Percentiles rank a stretch among this genome's conserved stretches.
Conservation (phyloP, 2,329 filamentous ascomycete genomes). For the Fusarium sp. region DNA sequence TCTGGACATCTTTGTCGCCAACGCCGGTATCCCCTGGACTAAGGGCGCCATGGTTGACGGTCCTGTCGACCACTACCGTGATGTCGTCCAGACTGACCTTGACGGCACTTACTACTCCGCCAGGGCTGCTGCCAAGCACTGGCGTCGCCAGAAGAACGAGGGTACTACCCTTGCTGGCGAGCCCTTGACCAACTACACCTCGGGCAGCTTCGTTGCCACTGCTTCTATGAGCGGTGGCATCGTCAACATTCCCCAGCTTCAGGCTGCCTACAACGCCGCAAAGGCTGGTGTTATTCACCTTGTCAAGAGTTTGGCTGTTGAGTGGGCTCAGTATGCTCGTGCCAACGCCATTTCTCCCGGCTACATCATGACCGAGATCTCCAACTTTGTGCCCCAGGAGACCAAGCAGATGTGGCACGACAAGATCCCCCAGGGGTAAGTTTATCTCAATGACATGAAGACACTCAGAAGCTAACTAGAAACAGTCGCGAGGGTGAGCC, state of each 20-base stretch:
- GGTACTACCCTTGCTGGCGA: constrained; percentile 56
- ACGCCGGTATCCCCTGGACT: constrained; percentile 79
- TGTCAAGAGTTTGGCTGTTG: constrained; percentile 65
- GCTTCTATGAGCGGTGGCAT: constrained; percentile 62
- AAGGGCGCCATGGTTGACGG: constrained; percentile 75
- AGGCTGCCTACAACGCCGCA: constrained; percentile 67
- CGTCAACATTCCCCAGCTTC: constrained; percentile 65
- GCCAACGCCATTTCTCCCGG: constrained; percentile 63
- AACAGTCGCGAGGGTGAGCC: constrained; percentile 44
- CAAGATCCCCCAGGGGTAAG: constrained; percentile 43
- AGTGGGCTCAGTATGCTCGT: constrained; percentile 68
- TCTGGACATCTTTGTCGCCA: constrained; percentile 82
- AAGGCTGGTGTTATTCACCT: constrained; percentile 69
- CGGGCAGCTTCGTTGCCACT: constrained; percentile 65
- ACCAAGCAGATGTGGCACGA: constrained; percentile 44
- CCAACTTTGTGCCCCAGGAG: constrained; percentile 43
- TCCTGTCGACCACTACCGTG: constrained; percentile 72
- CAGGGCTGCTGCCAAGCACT: constrained; percentile 74
- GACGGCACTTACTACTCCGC: constrained; percentile 82
- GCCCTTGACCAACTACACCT: constrained; percentile 41
- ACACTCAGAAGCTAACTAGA: constrained; percentile 9
- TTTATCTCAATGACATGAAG: not conserved
- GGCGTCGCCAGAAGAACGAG: constrained; percentile 74
- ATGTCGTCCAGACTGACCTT: constrained; percentile 76
- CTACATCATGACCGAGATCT: constrained; percentile 50